Evolutionary conservation across 768 basidiomycete genomes (phyloP), one percentile per base, ranked within the genome.

Genomic region (Jaapia argillacea): DNA sequence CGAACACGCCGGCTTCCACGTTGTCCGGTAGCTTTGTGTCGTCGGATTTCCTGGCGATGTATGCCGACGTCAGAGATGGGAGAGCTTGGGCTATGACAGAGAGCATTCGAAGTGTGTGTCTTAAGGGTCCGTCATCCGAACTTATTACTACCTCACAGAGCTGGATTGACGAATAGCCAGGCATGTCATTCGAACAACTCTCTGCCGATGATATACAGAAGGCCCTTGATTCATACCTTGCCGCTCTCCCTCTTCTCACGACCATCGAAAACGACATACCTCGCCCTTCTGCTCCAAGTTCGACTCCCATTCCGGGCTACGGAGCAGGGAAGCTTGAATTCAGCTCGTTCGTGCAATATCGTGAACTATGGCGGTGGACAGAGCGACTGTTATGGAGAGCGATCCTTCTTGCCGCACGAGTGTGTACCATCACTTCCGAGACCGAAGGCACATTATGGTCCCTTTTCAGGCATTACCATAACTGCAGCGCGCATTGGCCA

Each of bases 341-440:
- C 36, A 62, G 72, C 2, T 68, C 79, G 4, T 90, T 90, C 52
- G 57, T 64, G 3, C 72, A 72, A 37, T 79, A 85, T 44, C 81
- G 84, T 5, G 92, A 97, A 53, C 69, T 93, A 6, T 91, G 88
- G 70, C 71, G 90, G 40, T 92, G 87, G 85, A 68, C 76, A 2
- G 89, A 94, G 52, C 71, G 79, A 16, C 69, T 88, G 20, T 65
- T 92, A n/a, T 85, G 85, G 67, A 75, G 92, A n/a, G 80, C 79
- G 2, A 71, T 86, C 35, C 64, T 85, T 1, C 60, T 90, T 0
- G 73, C 79, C 13, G 65, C 86, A 3, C 70, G 71, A 12, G 61
- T 63, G 0, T 65, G 62, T 39, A 59, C 66, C 45, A 45, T 74
- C 10, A 57, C 45, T 12, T 51, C 54, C 44, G 56, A 57, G 6